Evolutionary conservation across 169 alveolate species (phyloP).

Genomic region (Condylostoma magnum): DNA sequence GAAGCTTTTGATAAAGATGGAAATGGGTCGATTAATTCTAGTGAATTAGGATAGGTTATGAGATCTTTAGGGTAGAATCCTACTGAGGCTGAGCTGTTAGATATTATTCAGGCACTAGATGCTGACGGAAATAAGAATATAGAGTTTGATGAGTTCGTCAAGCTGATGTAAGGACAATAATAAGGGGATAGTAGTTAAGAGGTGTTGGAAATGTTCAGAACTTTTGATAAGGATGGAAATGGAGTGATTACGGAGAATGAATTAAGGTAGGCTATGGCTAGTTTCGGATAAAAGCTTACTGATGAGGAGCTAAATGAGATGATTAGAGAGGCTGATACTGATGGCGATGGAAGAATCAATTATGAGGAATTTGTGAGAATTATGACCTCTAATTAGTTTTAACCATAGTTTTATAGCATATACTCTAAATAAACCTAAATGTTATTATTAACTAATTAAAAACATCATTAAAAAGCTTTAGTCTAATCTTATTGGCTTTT

Average conservation of each 20-base stretch:
- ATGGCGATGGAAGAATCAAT: constrained; percentile 99
- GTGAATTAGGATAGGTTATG: constrained; percentile 85
- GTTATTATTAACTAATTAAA: background rate
- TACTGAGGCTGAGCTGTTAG: constrained; percentile 83
- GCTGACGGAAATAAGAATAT: constrained; percentile 88
- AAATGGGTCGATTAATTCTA: constrained; percentile 82
- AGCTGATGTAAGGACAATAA: constrained; percentile 99
- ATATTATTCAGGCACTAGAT: constrained; percentile 82
- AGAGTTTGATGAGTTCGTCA: constrained; percentile 98
- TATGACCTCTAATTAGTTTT: constrained; percentile 96
- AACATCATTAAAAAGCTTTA: no score
- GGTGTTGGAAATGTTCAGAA: constrained; percentile 97
- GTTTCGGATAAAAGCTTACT: constrained; percentile 97
- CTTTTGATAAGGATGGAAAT: constrained; percentile 97
- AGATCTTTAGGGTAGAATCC: constrained; percentile 81
- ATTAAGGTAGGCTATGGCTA: constrained; percentile 98
- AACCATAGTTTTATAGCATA: no score
- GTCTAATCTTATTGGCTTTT: no score
- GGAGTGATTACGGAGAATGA: constrained; percentile 98
- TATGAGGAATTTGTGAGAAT: constrained; percentile 97
- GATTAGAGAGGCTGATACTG: constrained; percentile 99
- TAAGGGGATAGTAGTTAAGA: constrained; percentile 98
- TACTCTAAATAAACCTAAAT: background rate
- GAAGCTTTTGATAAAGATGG: constrained; percentile 84
- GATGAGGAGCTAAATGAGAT: constrained; percentile 99